Base-by-base conservation (phyloP, 2,329 filamentous ascomycete species). In the Cladosporium colombiae region DNA sequence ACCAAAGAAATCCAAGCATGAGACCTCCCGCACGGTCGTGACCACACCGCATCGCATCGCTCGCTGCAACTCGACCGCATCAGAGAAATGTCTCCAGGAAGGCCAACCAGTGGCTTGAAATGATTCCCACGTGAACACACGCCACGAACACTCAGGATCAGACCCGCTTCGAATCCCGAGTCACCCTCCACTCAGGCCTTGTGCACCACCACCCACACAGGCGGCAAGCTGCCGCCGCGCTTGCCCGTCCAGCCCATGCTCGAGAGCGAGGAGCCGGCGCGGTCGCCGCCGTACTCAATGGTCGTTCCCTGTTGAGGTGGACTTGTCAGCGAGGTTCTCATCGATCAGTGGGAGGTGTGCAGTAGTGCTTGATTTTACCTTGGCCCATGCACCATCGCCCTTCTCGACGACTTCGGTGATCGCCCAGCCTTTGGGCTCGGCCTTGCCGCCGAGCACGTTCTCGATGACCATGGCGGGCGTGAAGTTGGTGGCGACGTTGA, bases 201-300 rank as follows among this genome's bases (percentile, higher is more conserved):
- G 64, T 76, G 74, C 56, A 77, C 67, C 27, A 74, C 70, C 66
- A 75, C 65, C 74, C 75, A 76, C n/a, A 78, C 76, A 37, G 76
- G 76, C 25, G 75, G 74, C 63, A 74, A 62, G 21, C 55, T 63
- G 2, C 56, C 67, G 6, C 76, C 74, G 3, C 74, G 64, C 70
- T 70, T 75, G 60, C 65, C 67, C 62, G 66, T 71, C 76, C 76
- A 78, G 2, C 76, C 74, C 69, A 77, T 71, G 52, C 66, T 71
- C 25, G 40, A 65, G 40, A 78, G 62, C 1, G 67, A 70, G 1
- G 68, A 70, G 27, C 70, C 72, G 10, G 74, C 74, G 67, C 70
- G 74, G 13, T 76, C 75, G 27, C 61, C 64, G 2, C 50, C 65
- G 49, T 74, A 74, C 37, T 69, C 64, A 33, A 77, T 71, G 31